phyloP scores from a whole-genome alignment of 73 alveolate species.

The Tetrahymena malaccensis region DNA sequence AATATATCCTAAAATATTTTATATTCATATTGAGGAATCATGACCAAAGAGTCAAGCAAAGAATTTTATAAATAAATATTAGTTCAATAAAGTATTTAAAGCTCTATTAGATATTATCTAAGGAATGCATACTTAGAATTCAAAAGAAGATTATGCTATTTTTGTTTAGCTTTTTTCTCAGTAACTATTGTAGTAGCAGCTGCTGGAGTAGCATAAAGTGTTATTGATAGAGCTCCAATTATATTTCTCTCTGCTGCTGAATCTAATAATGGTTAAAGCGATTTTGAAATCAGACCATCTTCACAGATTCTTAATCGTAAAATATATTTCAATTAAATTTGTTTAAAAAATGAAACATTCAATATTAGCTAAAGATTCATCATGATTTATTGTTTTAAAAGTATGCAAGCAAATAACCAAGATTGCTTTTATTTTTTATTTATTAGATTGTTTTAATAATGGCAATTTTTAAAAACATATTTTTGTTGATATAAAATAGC shows the following conservation, averaged over 20 bases:
- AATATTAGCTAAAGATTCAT: no score
- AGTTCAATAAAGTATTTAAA: neutral
- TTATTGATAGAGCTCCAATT: conserved; percentile 72
- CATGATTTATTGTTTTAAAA: no score
- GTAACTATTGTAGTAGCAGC: conserved; percentile 64
- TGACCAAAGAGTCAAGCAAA: neutral
- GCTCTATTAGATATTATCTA: neutral
- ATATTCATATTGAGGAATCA: neutral
- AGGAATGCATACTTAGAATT: conserved; percentile 34
- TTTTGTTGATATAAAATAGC: neutral
- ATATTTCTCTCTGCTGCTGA: conserved; percentile 70
- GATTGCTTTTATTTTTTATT: no score
- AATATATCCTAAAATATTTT: neutral
- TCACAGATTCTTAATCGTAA: neutral
- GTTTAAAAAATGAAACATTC: neutral
- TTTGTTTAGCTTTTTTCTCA: conserved; percentile 65
- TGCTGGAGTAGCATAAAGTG: conserved; percentile 59
- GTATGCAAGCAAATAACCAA: no score
- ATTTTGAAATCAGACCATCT: neutral
- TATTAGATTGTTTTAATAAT: no score
- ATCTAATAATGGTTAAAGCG: neutral
- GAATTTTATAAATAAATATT: neutral
- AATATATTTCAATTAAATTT: neutral
- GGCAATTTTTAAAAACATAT: no score
- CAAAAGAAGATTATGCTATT: conserved; percentile 62